Conservation (phyloP, 805 yeast species). For the Blastobotrys peoriensis region DNA sequence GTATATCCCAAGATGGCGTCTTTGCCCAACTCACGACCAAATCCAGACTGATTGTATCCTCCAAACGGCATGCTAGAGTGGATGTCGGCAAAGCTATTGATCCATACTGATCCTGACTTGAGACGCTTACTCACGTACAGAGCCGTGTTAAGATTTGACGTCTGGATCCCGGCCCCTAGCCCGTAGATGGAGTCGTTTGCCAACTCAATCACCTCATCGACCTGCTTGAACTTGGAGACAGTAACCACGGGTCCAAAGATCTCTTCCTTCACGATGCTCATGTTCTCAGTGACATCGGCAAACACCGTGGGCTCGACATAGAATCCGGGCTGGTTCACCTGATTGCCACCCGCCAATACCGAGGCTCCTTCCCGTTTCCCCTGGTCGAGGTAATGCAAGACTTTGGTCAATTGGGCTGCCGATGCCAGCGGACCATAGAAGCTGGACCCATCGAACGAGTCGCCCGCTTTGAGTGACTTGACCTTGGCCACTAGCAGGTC, state of each 20-base stretch:
- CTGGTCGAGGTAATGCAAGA: constrained; percentile 63
- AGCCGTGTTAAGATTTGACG: constrained; percentile 59
- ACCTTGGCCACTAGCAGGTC: constrained; percentile 49
- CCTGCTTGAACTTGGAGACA: constrained; percentile 56
- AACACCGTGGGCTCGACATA: constrained; percentile 73
- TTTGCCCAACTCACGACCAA: constrained; percentile 76
- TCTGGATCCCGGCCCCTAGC: constrained; percentile 75
- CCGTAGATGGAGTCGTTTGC: constrained; percentile 77
- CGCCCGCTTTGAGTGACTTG: constrained; percentile 58
- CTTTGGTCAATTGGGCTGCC: constrained; percentile 64
- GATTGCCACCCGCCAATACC: constrained; percentile 68
- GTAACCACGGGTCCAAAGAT: constrained; percentile 88
- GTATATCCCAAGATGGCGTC: constrained; percentile 67
- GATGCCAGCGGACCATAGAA: constrained; percentile 92
- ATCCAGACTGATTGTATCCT: constrained; percentile 72
- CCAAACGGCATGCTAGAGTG: constrained; percentile 70
- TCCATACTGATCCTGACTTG: constrained; percentile 64
- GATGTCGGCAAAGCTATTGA: constrained; percentile 62
- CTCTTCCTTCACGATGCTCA: constrained; percentile 70
- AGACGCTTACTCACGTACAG: constrained; percentile 55
- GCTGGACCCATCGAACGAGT: constrained; percentile 67
- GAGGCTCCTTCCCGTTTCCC: constrained; percentile 84
- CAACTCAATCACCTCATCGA: constrained; percentile 57
- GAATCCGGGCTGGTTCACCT: constrained; percentile 44
- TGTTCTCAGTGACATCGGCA: constrained; percentile 57